Evolutionary conservation across 306 rosid species (phyloP), one percentile per base, ranked within the genome.

Genomic region (Prunus persica): DNA sequence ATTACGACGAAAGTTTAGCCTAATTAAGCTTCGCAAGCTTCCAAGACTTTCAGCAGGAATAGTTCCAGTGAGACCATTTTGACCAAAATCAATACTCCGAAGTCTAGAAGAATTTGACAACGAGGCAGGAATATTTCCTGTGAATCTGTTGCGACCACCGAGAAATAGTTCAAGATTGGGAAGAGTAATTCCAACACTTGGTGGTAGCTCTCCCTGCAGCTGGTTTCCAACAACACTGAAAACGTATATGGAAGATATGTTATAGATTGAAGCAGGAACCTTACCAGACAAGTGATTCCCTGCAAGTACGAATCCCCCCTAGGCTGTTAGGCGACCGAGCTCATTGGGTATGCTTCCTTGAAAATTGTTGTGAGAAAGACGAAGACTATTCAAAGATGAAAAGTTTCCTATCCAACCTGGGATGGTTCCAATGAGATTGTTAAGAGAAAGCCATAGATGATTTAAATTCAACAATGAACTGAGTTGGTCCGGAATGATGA

Each of bases 361-460:
- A 61, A 61, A 61, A 14, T 27, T 61, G 38, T 25, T 61, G 38
- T 2, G 14, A 4, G 4, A 1, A 61, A 25, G 38, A 2, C 3
- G 2, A 2, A 61, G 34, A 25, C 30, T 61, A 25, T 5, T 0
- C 65, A 61, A 5, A 12, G 38, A 5, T 11, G 65, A 60, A 25
- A 60, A 60, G 0, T 60, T 60, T 60, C 65, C 38, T 13, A 61
- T 61, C 65, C 65, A 61, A 25, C 18, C 16, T 13, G 86, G 89
- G 45, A 89, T 87, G 60, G 27, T 79, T 74, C 90, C 86, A 4
- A 45, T 79, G 4, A 89, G 74, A 34, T 83, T 77, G 82, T 89
- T 89, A 5, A 1, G 11, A 22, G 58, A 64, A 15, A 19, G 41
- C 15, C 28, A 28, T 7, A 82, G 58, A 18, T 15, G 1, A 11